These are phyloP conservation scores for Berberis thunbergii DNA, from an alignment of 164 flowering plant species.

Conservation along the genomic window DNA sequence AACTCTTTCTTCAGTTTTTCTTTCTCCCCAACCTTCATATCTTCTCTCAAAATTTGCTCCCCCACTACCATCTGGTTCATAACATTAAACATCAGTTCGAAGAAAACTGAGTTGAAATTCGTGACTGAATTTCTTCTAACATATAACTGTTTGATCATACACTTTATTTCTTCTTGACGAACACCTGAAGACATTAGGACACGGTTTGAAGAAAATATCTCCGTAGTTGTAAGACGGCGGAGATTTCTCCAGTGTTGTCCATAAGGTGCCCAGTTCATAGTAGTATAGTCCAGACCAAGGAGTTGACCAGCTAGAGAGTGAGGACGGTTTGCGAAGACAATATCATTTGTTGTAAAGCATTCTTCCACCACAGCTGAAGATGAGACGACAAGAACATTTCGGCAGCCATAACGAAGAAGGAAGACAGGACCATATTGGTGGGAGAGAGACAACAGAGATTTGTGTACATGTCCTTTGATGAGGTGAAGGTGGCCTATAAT, in stretches of 20 bases:
- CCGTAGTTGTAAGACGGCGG: conserved; percentile 1
- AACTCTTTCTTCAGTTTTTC: background rate
- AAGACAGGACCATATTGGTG: background rate
- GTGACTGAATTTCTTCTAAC: background rate
- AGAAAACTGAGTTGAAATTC: background rate
- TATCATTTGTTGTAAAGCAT: conserved; percentile 1
- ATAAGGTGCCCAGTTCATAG: background rate
- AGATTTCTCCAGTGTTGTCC: conserved; percentile 3
- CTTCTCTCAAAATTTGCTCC: conserved; percentile 1
- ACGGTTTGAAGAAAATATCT: background rate
- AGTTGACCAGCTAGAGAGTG: background rate
- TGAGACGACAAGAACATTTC: conserved; percentile 1
- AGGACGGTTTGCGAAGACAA: conserved; percentile 2
- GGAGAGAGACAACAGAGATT: background rate
- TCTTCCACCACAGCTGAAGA: conserved; percentile 1
- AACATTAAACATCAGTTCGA: background rate
- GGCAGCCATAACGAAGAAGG: background rate
- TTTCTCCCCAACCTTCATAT: background rate
- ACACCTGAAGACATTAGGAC: background rate
- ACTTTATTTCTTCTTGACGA: background rate
- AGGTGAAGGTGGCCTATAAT: conserved; percentile 4
- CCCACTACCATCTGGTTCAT: background rate
- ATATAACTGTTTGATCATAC: background rate
- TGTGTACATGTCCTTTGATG: conserved; percentile 13
- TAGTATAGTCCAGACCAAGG: background rate